Conservation (phyloP, 2,329 filamentous ascomycete species). For the Periconia sp. region DNA sequence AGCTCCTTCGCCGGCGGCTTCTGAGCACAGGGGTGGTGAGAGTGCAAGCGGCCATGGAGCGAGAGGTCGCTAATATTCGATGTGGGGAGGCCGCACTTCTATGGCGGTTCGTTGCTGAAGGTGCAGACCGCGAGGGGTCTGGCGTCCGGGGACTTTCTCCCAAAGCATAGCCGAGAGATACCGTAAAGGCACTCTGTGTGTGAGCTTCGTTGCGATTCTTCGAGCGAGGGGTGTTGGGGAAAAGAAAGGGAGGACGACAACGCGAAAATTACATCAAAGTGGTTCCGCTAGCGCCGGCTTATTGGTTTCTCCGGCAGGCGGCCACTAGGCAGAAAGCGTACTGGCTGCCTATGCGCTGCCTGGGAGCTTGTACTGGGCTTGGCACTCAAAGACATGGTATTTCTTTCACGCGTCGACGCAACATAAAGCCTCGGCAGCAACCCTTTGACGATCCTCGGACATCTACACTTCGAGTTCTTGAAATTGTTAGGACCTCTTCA, state of each 20-base stretch:
- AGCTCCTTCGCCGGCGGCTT: constrained; percentile 46
- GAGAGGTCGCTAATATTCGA: constrained; percentile 37
- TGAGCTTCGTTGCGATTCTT: constrained; percentile 99
- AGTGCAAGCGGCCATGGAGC: constrained; percentile 58
- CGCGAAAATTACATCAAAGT: neutral
- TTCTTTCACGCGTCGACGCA: neutral
- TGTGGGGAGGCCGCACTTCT: constrained; percentile 85
- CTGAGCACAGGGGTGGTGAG: constrained; percentile 31
- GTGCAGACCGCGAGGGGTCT: constrained; percentile 55
- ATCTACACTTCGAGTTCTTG: neutral
- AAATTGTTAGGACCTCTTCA: neutral
- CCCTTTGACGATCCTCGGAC: neutral
- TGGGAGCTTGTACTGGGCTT: neutral
- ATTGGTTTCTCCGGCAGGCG: constrained; percentile 23
- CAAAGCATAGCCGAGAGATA: constrained; percentile 68
- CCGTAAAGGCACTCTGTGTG: constrained; percentile 65
- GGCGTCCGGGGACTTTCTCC: constrained; percentile 99
- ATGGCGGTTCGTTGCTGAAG: constrained; percentile 99
- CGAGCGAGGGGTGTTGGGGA: constrained; percentile 80
- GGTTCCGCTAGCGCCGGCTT: constrained; percentile 17
- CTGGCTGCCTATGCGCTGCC: constrained; percentile 20
- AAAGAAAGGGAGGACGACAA: constrained; percentile 22
- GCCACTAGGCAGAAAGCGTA: constrained; percentile 27
- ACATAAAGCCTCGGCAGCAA: neutral
- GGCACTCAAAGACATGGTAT: neutral